A percentile compares a stretch with the other conserved stretches of the same genome.
phyloP scores from a whole-genome alignment of 2,329 filamentous ascomycete genomes.

The Scedosporium dehoogii region DNA sequence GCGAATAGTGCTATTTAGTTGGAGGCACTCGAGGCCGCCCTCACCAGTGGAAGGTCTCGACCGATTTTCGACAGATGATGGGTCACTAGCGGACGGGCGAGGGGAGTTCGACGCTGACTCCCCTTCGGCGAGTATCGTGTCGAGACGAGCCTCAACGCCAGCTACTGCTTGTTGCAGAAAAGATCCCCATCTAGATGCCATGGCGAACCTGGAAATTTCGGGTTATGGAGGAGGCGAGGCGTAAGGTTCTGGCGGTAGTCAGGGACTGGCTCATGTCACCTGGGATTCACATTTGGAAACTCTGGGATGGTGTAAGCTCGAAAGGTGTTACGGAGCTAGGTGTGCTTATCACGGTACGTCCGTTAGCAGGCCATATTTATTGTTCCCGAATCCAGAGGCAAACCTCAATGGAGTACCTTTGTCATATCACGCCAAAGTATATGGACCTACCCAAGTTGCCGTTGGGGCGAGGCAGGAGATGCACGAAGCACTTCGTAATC shows the following conservation, averaged over 20 bases:
- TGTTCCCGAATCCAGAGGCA: too few species aligned
- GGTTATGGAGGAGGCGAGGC: neutral
- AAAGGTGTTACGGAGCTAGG: too few species aligned
- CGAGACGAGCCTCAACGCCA: constrained; percentile 84
- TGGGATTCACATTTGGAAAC: too few species aligned
- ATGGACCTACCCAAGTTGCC: too few species aligned
- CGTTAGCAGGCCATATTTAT: too few species aligned
- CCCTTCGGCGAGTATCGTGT: constrained; percentile 81
- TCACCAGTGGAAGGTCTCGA: neutral
- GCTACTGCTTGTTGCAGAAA: constrained; percentile 86
- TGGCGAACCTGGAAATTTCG: neutral
- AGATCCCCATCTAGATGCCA: constrained; percentile 49
- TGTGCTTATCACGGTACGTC: too few species aligned
- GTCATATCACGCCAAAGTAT: too few species aligned
- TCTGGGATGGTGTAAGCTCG: too few species aligned
- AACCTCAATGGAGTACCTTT: too few species aligned
- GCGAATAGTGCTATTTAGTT: neutral
- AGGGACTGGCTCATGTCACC: neutral
- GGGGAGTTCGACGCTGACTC: constrained; percentile 30
- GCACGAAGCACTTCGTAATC: too few species aligned
- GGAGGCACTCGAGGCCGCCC: too few species aligned
- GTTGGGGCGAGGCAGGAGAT: too few species aligned
- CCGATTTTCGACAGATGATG: neutral
- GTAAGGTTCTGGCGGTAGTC: neutral
- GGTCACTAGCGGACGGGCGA: neutral